Evolutionary conservation across 805 yeast species (phyloP).

Genomic region (Pichia eremophila): DNA sequence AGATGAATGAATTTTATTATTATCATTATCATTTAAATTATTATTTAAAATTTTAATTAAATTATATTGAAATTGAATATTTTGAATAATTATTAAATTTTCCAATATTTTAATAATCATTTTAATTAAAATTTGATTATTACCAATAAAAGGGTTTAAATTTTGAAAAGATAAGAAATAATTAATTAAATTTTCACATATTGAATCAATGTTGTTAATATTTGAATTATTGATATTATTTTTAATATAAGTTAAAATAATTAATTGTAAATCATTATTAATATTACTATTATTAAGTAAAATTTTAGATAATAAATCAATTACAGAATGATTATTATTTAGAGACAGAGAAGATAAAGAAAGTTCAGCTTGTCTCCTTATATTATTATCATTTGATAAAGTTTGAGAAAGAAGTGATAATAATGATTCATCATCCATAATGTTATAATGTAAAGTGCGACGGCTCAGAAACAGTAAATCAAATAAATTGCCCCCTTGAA

Average conservation of each 20-base stretch:
- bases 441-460: background rate
- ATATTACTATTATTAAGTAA: background rate
- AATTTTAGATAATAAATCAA: background rate
- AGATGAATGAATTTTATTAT: slow-evolving; percentile 8
- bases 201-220: background rate
- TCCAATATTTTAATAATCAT: slow-evolving; percentile 40
- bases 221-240: background rate
- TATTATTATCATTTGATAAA: background rate
- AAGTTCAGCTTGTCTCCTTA: background rate
- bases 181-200: slow-evolving; percentile 1
- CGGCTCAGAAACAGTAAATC: no score
- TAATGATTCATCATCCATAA: background rate
- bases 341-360: background rate
- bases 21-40: slow-evolving; percentile 4
- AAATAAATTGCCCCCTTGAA: no score
- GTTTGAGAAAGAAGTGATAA: background rate
- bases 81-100: slow-evolving; percentile 36
- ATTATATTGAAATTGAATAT: slow-evolving; percentile 41
- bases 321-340: background rate
- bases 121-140: background rate
- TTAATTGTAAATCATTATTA: background rate
- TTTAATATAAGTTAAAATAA: background rate
- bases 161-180: background rate
- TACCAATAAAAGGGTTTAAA: background rate
- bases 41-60: slow-evolving; percentile 34